Conservation (phyloP, 805 yeast species). For the Priceomyces melissophilus region DNA sequence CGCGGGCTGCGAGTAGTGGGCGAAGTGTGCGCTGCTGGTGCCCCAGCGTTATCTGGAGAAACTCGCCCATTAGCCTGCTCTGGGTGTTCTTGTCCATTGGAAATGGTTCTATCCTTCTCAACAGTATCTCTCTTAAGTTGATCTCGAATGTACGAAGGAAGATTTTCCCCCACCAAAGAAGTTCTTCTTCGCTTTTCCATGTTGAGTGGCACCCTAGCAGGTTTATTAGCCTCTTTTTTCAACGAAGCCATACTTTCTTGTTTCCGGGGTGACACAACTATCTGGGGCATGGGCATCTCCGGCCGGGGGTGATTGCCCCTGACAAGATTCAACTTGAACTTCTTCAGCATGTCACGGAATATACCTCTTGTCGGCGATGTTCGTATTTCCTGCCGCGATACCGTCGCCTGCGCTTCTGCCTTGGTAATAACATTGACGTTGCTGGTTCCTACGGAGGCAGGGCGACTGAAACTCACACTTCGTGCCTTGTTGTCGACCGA, state of each 20-base stretch:
- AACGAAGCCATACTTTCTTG: not conserved
- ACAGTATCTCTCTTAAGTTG: constrained; percentile 13
- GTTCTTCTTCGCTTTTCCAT: constrained; percentile 16
- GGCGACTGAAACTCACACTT: constrained; percentile 19
- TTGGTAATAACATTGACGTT: constrained; percentile 33
- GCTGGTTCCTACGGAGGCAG: constrained; percentile 29
- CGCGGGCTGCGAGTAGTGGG: no score
- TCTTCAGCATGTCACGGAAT: constrained; percentile 12
- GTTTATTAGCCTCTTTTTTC: not conserved
- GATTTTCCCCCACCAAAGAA: constrained; percentile 34
- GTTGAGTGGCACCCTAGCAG: not conserved
- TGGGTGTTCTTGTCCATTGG: no score
- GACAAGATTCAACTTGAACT: constrained; percentile 11
- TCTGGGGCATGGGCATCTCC: not conserved
- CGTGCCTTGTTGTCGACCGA: constrained; percentile 3
- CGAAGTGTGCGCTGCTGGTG: no score
- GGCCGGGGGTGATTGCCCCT: not conserved
- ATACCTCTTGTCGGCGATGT: constrained; percentile 6
- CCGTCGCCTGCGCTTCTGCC: constrained; percentile 12
- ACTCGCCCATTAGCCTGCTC: no score
- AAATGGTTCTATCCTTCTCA: no score
- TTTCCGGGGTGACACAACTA: not conserved
- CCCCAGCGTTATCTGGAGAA: no score
- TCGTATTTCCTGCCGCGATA: not conserved
- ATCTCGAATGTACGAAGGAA: constrained; percentile 34